Base-by-base conservation (phyloP, 2,329 filamentous ascomycete species). In the Lachnellula hyalina region DNA sequence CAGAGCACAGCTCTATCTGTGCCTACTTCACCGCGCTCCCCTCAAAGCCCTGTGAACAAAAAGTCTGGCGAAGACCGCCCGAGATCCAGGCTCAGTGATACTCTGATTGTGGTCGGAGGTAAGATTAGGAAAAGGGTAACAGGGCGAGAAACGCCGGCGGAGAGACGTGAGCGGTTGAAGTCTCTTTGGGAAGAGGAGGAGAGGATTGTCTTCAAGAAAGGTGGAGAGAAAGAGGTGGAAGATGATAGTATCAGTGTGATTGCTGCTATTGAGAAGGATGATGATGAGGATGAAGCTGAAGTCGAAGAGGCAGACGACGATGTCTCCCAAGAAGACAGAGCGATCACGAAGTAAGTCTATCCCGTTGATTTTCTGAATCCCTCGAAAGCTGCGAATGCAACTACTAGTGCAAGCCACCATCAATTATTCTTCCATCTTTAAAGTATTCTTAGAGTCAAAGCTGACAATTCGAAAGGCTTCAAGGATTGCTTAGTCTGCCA, bases 401-500 rank as follows among this genome's bases (percentile, higher is more conserved):
- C 9, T 32, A 4, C 9, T 32, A 2, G 28, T 3, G 9, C 28
- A 12, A 12, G 9, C 2, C 9, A 32, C 28, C 4, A 11, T 12
- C 9, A 32, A 9, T 11, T 12, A 32, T 32, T 11, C 9, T 32
- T 12, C 9, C 9, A 12, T 11, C 4, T 32, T 32, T 3, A 12
- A 4, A 12, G 11, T 9, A 32, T 32, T 32, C 8, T 12, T 32
- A 32, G 3, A 32, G 11, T 17, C 15, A 40, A 40, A 40, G 15
- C 36, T 40, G 3, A 40, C 36, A 17, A n/a, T 9, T 15, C 17
- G 9, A 42, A 28, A 58, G 58, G n/a, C 40, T 58, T n/a, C 51
- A 61, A 41, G 51, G 53, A 21, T 46, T 61, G 36, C 51, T 51
- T n/a, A 54, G 56, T n/a, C 36, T 54, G n/a, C 38, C 48, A 3